Conservation (phyloP, 228 moss, liverwort and hornwort species). For the Sphagnum fallax region DNA sequence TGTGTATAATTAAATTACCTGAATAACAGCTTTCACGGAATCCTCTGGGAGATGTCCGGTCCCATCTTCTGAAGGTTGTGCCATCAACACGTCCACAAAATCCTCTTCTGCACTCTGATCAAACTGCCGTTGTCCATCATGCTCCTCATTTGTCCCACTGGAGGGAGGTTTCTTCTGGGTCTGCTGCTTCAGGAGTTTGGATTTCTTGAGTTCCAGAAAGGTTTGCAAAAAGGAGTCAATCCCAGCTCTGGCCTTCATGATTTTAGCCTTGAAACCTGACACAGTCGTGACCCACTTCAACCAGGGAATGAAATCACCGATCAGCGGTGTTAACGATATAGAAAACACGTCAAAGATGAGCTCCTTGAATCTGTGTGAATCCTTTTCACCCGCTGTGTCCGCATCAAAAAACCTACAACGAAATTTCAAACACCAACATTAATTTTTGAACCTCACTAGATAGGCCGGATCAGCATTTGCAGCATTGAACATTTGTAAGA, state of each 20-base stretch:
- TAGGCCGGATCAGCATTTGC: too few relatives aligned
- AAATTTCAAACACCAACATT: too few relatives aligned
- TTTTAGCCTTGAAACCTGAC: background rate
- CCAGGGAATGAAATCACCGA: conserved; percentile 1
- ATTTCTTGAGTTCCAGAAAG: conserved; percentile 2
- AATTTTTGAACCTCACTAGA: too few relatives aligned
- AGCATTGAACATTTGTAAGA: too few relatives aligned
- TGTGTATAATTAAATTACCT: background rate
- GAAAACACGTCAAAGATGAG: background rate
- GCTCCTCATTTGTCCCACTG: background rate
- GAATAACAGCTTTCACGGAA: background rate
- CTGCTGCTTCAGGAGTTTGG: background rate
- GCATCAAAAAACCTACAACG: background rate
- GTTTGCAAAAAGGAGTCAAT: background rate
- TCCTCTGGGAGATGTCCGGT: background rate
- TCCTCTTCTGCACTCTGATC: background rate
- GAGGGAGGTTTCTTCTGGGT: background rate
- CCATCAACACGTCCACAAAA: conserved; percentile 4
- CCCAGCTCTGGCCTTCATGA: background rate
- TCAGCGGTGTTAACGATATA: background rate
- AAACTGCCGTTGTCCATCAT: background rate
- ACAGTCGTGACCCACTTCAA: background rate
- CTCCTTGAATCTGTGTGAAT: background rate
- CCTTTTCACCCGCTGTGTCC: background rate
- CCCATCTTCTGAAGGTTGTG: conserved; percentile 1